A percentile compares a stretch with the other conserved stretches of the same genome.
Conservation (phyloP, 352 stramenopile species). For the Phytopythium ostracodes region DNA sequence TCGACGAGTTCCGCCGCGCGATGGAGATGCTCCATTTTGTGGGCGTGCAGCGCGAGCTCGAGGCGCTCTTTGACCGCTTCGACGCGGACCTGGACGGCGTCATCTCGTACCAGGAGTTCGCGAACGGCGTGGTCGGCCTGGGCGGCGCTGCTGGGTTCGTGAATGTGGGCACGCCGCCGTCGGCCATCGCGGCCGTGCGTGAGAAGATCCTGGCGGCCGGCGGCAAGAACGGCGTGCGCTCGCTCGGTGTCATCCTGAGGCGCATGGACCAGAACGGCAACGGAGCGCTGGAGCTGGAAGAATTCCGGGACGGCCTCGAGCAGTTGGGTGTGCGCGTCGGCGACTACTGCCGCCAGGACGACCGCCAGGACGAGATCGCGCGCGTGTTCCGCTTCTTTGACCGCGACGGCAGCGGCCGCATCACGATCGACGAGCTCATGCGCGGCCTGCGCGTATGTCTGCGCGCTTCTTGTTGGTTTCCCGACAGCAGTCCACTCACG, state of each 20-base stretch:
- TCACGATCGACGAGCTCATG: conserved; percentile 89
- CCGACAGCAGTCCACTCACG: background rate
- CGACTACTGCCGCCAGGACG: conserved; percentile 9
- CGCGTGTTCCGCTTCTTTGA: conserved; percentile 78
- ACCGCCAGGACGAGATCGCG: conserved; percentile 30
- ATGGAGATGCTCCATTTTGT: conserved; percentile 89
- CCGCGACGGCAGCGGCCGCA: conserved; percentile 69
- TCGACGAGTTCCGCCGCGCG: conserved; percentile 85
- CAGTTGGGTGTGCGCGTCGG: conserved; percentile 39
- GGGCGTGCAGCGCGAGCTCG: conserved; percentile 78
- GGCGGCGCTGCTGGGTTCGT: background rate
- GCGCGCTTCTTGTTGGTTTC: background rate
- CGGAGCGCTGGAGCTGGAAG: conserved; percentile 61
- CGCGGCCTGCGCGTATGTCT: conserved; percentile 67
- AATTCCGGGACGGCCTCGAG: conserved; percentile 52
- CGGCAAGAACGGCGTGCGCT: conserved; percentile 74
- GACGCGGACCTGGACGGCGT: conserved; percentile 78
- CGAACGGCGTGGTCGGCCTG: conserved; percentile 37
- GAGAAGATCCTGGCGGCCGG: conserved; percentile 52
- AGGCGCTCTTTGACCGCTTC: conserved; percentile 87
- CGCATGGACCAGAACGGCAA: conserved; percentile 84
- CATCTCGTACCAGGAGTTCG: conserved; percentile 78
- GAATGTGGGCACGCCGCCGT: conserved; percentile 11
- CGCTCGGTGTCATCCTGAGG: conserved; percentile 54
- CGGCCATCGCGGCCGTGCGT: conserved; percentile 42